These are phyloP conservation scores for Cantharellus cinnabarinus DNA, from an alignment of 768 basidiomycete species.

Conservation along the genomic window DNA sequence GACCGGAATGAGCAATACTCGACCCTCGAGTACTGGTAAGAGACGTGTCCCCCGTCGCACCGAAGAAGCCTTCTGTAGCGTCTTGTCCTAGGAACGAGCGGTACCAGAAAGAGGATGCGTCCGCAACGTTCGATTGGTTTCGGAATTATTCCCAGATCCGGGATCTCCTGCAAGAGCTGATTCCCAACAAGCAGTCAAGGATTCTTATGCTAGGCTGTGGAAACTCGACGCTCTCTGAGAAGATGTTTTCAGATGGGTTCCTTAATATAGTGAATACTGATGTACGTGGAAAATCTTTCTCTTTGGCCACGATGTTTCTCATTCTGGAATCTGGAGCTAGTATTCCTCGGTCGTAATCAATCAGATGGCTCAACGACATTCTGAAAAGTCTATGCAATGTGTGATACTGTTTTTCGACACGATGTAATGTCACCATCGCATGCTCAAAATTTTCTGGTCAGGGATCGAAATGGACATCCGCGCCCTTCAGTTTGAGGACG, in stretches of 20 bases:
- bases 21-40: constrained; percentile 10
- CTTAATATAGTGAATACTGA: constrained; percentile 61
- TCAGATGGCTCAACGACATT: constrained; percentile 44
- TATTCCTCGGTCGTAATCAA: constrained; percentile 59
- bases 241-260: constrained; percentile 85
- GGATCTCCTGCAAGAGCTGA: constrained; percentile 33
- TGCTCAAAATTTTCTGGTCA: constrained; percentile 12
- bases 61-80: not conserved
- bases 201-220: constrained; percentile 66
- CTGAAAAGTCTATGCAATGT: constrained; percentile 36
- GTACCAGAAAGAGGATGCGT: constrained; percentile 24
- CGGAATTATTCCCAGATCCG: constrained; percentile 62
- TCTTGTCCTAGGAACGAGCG: constrained; percentile 8
- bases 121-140: constrained; percentile 69
- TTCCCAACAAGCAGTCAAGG: constrained; percentile 37
- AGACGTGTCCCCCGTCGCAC: not conserved
- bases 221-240: constrained; percentile 61
- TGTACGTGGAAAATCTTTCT: constrained; percentile 20
- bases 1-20: constrained; percentile 10
- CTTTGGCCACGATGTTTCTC: no score
- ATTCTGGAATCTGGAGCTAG: constrained; percentile 17
- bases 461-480: constrained; percentile 79
- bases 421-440: not conserved
- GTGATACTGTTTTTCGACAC: not conserved
- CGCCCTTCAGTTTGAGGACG: constrained; percentile 35